Evolutionary conservation across 2,329 filamentous ascomycete species (phyloP).

Genomic region (Coleophoma crateriformis): DNA sequence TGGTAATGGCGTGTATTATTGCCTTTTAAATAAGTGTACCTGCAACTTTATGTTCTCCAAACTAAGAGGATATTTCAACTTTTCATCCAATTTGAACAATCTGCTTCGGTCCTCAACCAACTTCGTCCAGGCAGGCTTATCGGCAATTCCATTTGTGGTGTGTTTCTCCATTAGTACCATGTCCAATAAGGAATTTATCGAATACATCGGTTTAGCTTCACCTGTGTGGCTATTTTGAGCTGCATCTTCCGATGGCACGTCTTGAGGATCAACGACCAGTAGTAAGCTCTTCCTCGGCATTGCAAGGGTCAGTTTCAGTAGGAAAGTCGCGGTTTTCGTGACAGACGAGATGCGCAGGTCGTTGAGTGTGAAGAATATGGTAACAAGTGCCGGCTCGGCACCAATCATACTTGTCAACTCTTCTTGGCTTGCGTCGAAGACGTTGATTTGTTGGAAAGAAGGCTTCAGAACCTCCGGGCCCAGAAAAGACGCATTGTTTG

Average conservation of each 20-base stretch:
- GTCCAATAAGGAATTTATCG: constrained; percentile 86
- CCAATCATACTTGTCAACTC: constrained; percentile 22
- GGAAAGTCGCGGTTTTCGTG: constrained; percentile 66
- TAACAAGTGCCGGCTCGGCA: constrained; percentile 51
- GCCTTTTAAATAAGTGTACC: constrained; percentile 66
- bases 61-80: constrained; percentile 70
- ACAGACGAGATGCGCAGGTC: constrained; percentile 76
- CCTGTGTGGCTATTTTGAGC: constrained; percentile 49
- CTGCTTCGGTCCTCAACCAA: constrained; percentile 66
- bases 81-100: constrained; percentile 71
- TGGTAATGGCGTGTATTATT: constrained; percentile 2
- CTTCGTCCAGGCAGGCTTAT: constrained; percentile 58
- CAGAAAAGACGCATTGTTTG: constrained; percentile 37
- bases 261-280: constrained; percentile 83
- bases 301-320: constrained; percentile 58
- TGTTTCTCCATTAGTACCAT: constrained; percentile 58
- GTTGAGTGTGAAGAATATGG: constrained; percentile 87
- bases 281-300: constrained; percentile 57
- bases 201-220: constrained; percentile 57
- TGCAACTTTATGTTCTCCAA: constrained; percentile 94
- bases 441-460: constrained; percentile 40
- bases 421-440: constrained; percentile 32
- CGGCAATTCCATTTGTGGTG: constrained; percentile 20
- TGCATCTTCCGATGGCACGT: constrained; percentile 77
- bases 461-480: constrained; percentile 29